A percentile compares a stretch with the other conserved stretches of the same genome.
Conservation (phyloP, 108 stramenopile species). For the Cyclotella kingstonii region DNA sequence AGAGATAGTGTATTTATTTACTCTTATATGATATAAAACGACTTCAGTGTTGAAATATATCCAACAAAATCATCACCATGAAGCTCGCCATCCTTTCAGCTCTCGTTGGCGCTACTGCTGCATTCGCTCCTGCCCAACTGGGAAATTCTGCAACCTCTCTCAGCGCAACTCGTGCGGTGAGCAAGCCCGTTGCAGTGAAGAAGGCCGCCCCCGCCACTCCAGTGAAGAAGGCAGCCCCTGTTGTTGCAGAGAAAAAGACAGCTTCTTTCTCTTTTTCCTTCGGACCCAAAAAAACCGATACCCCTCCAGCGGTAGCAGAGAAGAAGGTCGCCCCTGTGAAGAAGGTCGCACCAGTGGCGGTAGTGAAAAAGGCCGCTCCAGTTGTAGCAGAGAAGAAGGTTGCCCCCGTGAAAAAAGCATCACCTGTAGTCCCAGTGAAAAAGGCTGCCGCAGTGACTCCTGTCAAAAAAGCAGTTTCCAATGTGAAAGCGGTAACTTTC, state of each 20-base stretch:
- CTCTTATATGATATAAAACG: no score
- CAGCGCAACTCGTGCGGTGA: slow-evolving; percentile 27
- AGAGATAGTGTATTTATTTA: no score
- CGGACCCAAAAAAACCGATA: no score
- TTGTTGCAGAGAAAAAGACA: no score
- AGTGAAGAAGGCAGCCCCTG: neutral
- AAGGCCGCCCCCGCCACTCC: neutral
- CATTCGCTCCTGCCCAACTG: slow-evolving; percentile 48
- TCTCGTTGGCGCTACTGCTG: slow-evolving; percentile 61
- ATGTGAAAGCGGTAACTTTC: neutral
- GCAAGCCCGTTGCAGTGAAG: slow-evolving; percentile 9
- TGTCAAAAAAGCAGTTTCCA: neutral
- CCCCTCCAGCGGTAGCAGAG: neutral
- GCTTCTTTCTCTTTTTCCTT: no score
- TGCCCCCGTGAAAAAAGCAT: no score
- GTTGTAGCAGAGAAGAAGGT: neutral
- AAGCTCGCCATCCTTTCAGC: slow-evolving; percentile 74
- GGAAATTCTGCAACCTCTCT: slow-evolving; percentile 19
- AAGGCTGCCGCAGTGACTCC: neutral
- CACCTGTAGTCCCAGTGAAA: neutral
- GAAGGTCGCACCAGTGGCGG: neutral
- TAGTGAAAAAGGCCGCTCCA: neutral
- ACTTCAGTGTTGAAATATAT: no score
- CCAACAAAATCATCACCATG: slow-evolving; percentile 44
- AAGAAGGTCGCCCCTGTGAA: neutral